Conservation (phyloP, 2,329 filamentous ascomycete genomes). For the Arachnopeziza araneosa region DNA sequence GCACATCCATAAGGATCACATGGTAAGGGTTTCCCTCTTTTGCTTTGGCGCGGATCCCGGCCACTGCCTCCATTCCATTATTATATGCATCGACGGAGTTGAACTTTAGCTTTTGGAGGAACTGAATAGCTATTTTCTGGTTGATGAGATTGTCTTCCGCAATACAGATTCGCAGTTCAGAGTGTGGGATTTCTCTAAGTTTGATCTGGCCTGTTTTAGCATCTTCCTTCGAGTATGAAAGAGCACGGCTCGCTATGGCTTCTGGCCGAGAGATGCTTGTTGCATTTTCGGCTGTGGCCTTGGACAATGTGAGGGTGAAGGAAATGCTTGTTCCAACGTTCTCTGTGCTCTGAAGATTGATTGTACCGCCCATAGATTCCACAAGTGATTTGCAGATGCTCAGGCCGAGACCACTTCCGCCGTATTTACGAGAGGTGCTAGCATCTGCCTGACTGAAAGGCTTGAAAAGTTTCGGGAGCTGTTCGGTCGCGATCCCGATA, state of each 20-base stretch:
- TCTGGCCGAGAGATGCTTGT: conserved; percentile 38
- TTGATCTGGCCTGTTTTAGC: conserved; percentile 49
- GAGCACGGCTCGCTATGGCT: conserved; percentile 15
- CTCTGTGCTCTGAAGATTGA: conserved; percentile 72
- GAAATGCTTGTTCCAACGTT: conserved; percentile 64
- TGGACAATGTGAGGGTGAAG: conserved; percentile 80
- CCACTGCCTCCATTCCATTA: conserved; percentile 81
- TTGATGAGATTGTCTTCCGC: conserved; percentile 95
- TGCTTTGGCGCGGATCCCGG: conserved; percentile 71
- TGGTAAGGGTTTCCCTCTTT: conserved; percentile 73
- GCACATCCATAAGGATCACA: conserved; percentile 88
- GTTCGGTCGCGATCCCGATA: conserved; percentile 79
- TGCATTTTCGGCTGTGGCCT: conserved; percentile 60
- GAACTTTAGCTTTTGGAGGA: conserved; percentile 79
- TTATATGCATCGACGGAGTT: conserved; percentile 76
- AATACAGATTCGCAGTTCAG: conserved; percentile 80
- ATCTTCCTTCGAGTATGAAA: conserved; percentile 13
- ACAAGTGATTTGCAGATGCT: conserved; percentile 94
- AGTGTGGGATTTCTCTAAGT: conserved; percentile 65
- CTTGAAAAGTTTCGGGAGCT: conserved; percentile 78
- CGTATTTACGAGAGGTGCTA: conserved; percentile 83
- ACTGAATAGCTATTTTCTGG: conserved; percentile 86
- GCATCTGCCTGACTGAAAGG: conserved; percentile 91
- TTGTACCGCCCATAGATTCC: conserved; percentile 80
- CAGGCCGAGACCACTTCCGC: conserved; percentile 81